phyloP scores from a whole-genome alignment of 192 early-diverging fungal genomes.

The Dissophora ornata region DNA sequence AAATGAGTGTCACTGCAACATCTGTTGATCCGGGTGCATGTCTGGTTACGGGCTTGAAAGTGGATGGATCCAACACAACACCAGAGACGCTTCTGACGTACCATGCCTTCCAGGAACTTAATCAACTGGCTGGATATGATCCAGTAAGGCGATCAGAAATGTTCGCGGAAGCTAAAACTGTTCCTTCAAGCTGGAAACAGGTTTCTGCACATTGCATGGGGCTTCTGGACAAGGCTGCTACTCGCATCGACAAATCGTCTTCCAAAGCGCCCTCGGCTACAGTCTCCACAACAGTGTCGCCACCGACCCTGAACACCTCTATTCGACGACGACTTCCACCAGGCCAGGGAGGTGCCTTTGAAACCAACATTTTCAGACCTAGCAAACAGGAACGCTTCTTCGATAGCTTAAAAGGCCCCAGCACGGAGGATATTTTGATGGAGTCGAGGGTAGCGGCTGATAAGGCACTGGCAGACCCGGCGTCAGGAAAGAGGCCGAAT shows the following conservation, averaged over 20 bases:
- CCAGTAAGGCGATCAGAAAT: constrained; percentile 24
- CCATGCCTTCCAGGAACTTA: constrained; percentile 48
- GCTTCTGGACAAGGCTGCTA: constrained; percentile 16
- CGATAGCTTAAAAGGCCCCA: constrained; percentile 41
- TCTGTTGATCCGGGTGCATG: constrained; percentile 48
- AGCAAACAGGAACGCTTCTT: constrained; percentile 32
- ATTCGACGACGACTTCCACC: constrained; percentile 28
- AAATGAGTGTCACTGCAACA: constrained; percentile 23
- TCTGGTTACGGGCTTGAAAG: constrained; percentile 35
- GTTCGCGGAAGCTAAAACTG: constrained; percentile 20
- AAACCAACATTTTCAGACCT: constrained; percentile 40
- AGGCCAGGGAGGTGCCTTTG: constrained; percentile 40
- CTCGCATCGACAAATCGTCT: constrained; percentile 18
- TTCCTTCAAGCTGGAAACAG: constrained; percentile 41
- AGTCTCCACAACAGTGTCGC: not conserved
- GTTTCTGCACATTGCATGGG: constrained; percentile 28
- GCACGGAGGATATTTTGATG: constrained; percentile 44
- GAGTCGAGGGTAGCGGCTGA: constrained; percentile 21
- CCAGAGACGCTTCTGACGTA: constrained; percentile 37
- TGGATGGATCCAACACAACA: constrained; percentile 18
- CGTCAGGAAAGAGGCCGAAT: constrained; percentile 22
- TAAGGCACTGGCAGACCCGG: constrained; percentile 10
- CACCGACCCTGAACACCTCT: constrained; percentile 5
- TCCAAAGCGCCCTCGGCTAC: not conserved
- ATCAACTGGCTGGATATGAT: constrained; percentile 17